phyloP scores from a whole-genome alignment of 305 asterid genomes.

The Fraxinus latifolia region DNA sequence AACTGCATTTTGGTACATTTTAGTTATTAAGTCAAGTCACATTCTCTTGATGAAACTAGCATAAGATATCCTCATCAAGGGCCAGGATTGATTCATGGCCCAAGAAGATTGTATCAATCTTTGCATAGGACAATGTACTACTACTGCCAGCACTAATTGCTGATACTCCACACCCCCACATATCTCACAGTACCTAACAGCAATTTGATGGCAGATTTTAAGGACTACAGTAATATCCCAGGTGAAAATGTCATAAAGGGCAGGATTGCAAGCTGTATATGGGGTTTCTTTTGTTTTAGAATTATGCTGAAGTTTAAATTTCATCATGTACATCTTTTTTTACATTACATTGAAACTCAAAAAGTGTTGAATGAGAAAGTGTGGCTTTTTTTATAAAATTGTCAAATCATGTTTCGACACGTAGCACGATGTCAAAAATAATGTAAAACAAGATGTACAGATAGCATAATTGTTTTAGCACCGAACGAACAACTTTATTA shows the following conservation, averaged over 20 bases:
- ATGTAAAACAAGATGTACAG: too few relatives aligned
- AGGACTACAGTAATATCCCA: background rate
- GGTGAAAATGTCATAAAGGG: background rate
- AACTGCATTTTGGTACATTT: background rate
- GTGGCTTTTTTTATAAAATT: too few relatives aligned
- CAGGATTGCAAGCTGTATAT: background rate
- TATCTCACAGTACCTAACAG: background rate
- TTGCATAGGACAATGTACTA: background rate
- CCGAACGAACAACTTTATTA: background rate
- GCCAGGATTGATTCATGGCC: background rate
- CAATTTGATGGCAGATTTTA: background rate
- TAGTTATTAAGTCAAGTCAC: background rate
- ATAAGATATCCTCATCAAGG: background rate
- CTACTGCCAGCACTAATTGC: background rate
- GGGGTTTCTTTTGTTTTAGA: background rate
- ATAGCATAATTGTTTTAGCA: too few relatives aligned
- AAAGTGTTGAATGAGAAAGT: too few relatives aligned
- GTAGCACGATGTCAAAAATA: too few relatives aligned
- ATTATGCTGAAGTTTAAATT: too few relatives aligned
- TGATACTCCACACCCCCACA: background rate
- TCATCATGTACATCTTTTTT: too few relatives aligned
- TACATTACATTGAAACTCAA: too few relatives aligned
- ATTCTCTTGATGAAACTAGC: background rate
- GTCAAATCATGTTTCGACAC: too few relatives aligned
- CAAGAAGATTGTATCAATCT: background rate